phyloP scores from a whole-genome alignment of 2,329 filamentous ascomycete species.

The Juglanconis juglandina region DNA sequence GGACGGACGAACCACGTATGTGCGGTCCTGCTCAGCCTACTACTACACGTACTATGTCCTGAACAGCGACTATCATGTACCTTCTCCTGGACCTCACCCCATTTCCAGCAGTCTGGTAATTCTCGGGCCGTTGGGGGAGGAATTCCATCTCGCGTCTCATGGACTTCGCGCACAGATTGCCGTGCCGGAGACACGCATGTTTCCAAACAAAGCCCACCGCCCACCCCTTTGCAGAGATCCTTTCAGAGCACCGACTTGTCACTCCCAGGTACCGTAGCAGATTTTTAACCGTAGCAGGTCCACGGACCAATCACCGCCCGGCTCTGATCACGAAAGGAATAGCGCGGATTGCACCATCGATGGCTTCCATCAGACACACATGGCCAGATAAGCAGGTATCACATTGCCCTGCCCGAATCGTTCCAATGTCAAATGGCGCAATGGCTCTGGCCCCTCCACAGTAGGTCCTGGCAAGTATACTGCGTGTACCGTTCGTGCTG shows the following conservation, averaged over 20 bases:
- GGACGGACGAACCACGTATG: too few species aligned
- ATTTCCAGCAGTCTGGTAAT: background rate
- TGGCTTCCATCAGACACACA: constrained; percentile 12
- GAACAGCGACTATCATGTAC: constrained; percentile 2
- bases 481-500: background rate
- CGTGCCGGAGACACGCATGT: constrained; percentile 4
- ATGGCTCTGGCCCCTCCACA: constrained; percentile 14
- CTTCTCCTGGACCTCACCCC: constrained; percentile 9
- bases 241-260: constrained; percentile 12
- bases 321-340: constrained; percentile 44
- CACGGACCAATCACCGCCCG: constrained; percentile 9
- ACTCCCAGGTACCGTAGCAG: constrained; percentile 16
- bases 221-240: background rate
- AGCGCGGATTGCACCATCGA: constrained; percentile 52
- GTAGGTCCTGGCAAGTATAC: constrained; percentile 1
- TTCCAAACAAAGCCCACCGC: constrained; percentile 2
- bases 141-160: background rate
- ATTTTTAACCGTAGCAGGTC: constrained; percentile 4
- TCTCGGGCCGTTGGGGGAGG: background rate
- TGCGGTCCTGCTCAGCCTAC: too few species aligned
- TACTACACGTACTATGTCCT: too few species aligned
- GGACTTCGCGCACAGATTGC: constrained; percentile 1
- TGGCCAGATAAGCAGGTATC: constrained; percentile 15
- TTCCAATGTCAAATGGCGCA: constrained; percentile 30
- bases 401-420: constrained; percentile 11